phyloP scores from a whole-genome alignment of 208 protist genomes.

The Trichomonas vaginalis region DNA sequence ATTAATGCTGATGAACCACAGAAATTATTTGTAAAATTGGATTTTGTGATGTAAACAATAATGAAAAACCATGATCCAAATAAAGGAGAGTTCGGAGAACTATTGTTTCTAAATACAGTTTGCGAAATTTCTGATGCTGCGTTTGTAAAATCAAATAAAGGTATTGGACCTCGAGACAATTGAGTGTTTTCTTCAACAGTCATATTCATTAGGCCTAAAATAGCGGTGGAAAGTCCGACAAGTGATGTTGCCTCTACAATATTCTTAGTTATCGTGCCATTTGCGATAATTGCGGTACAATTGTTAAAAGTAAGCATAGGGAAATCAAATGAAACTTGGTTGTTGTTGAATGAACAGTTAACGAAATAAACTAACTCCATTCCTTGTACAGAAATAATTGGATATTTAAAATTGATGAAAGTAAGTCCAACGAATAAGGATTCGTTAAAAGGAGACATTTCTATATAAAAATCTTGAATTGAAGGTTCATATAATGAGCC shows the following conservation, averaged over 20 bases:
- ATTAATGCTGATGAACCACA: constrained; percentile 7
- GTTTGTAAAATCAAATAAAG: constrained; percentile 1
- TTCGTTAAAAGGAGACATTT: constrained; percentile 11
- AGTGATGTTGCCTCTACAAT: neutral
- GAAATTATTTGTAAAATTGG: neutral
- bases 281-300: neutral
- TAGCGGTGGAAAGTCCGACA: neutral
- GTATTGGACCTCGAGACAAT: neutral
- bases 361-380: neutral
- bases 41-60: neutral
- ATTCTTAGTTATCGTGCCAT: neutral
- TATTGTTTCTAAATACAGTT: neutral
- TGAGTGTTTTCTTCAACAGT: neutral
- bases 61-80: constrained; percentile 3
- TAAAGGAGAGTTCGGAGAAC: neutral
- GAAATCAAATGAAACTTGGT: neutral
- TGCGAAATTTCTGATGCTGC: neutral
- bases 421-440: neutral
- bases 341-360: neutral
- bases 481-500: neutral
- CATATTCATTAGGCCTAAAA: neutral
- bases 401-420: neutral
- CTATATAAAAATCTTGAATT: neutral
- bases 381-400: neutral
- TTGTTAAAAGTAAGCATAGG: neutral